Base-by-base conservation (phyloP, 2,329 filamentous ascomycete genomes). In the Pochonia chlamydosporia region DNA sequence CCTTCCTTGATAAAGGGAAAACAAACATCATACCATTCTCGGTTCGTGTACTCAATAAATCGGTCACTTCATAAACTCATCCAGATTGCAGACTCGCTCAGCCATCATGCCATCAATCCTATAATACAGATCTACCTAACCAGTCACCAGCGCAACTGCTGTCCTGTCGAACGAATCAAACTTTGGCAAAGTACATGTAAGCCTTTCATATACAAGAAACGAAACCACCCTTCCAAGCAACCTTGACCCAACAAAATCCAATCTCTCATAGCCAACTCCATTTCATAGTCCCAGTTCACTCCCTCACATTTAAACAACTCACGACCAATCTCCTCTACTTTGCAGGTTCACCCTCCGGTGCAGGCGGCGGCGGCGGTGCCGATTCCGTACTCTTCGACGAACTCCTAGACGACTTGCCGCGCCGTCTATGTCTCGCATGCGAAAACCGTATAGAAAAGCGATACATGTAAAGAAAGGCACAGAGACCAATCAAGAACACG, bases 381-480 rank as follows among this genome's bases (percentile, higher is more conserved):
- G 51, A 53, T n/a, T 56, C 54, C 5, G 63, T 63, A 44, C 49
- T 52, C 33, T 59, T 55, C 4, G 59, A 60, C 10, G 42, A 42
- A 33, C 61, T 62, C 44, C 63, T 68, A n/a, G 54, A 49, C 3
- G 59, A 57, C 48, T 62, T 63, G 47, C 59, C 59, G 18, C 55
- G 56, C 25, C 41, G 52, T 30, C 33, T 54, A 33, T 53, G 58
- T 48, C 58, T 63, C 26, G 57, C 60, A 16, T 55, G 53, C 1
- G 59, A 58, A 46, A 65, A 64, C 6, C 61, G 60, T 37, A 72
- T 61, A 3, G 71, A 68, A 18, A 50, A 47, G 40, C 69, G 62
- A 52, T 73, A 74, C 4, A 61, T 54, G 53, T 63, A 70, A 31
- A 71, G 51, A 50, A 75, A 74, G 31, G 60, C 60, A 33, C 57